Base-by-base conservation (phyloP, 202 grass and related monocot genomes). In the Schoenoplectus tabernaemontani region DNA sequence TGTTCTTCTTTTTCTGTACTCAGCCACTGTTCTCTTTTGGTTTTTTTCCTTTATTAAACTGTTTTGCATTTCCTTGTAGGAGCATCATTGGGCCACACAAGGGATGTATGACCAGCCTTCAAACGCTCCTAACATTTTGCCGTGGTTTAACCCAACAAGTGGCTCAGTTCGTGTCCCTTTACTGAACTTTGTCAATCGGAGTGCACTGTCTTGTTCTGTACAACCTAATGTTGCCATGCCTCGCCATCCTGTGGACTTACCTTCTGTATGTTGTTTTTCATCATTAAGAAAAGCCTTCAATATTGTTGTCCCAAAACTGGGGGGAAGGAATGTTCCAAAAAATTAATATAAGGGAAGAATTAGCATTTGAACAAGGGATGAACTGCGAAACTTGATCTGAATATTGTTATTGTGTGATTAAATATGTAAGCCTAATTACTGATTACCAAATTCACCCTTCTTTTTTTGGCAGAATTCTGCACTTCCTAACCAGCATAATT, bases 51-150 rank as follows among this genome's bases (percentile, higher is more conserved):
- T 76, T 15, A 80, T 37, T 34, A 61, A 13, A 32, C 28, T 60
- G 38, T 79, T 12, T 77, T 79, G 28, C 36, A 77, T 22, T 82
- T 86, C 58, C 71, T 66, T 54, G 16, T 33, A 89, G 77, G 84
- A 85, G 33, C 46, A 26, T 51, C 75, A 78, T 61, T 39, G 81
- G 41, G 63, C 70, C 47, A 75, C 61, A 64, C 87, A 89, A 84
- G 81, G 76, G 9, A 63, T 82, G 43, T 90, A 78, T 90, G 61
- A 86, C 28, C 50, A 82, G 80, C 54, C 48, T 30, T 82, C 61
- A 42, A 88, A 80, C n/a, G 87, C 75, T 64, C 78, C 60, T 81
- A 70, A 59, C 23, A 64, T 77, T 15, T 41, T 84, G 26, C 17
- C 68, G 47, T 82, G 88, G 84, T 87, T 76, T 46, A 87, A 47